Evolutionary conservation across 1,284 basidiomycete species (phyloP).

Genomic region (Anthracocystis setariae): DNA sequence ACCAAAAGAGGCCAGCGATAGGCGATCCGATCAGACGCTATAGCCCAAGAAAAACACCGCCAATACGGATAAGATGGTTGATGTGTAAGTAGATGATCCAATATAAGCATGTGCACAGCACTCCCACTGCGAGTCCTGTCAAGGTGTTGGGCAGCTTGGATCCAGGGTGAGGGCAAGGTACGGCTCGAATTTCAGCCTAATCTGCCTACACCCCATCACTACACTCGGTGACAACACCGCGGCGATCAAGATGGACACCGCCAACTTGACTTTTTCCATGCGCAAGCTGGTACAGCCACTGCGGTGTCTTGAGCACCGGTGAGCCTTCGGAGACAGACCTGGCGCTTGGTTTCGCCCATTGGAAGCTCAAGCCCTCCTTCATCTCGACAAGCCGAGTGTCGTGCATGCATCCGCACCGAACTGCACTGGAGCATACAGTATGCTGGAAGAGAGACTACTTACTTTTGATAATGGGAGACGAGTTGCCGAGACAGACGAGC

Average conservation of each 20-base stretch:
- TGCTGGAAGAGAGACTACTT: not conserved
- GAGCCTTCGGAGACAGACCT: not conserved
- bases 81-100: not conserved
- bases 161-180: constrained; percentile 7
- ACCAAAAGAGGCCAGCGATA: not conserved
- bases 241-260: constrained; percentile 18
- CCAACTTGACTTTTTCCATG: not conserved
- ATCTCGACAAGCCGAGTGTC: constrained; percentile 11
- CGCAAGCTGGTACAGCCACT: constrained; percentile 4
- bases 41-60: constrained; percentile 5
- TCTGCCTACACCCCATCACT: not conserved
- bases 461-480: constrained; percentile 6
- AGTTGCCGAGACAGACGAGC: not conserved
- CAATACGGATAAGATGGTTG: not conserved
- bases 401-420: constrained; percentile 1
- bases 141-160: constrained; percentile 1
- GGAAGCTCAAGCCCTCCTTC: constrained; percentile 27
- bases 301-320: not conserved
- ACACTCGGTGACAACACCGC: constrained; percentile 1
- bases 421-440: not conserved
- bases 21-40: constrained; percentile 8
- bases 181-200: not conserved
- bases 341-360: constrained; percentile 6
- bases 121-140: constrained; percentile 1
- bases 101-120: not conserved